Conservation (phyloP, 2,329 filamentous ascomycete species). For the Apiospora arundinis region DNA sequence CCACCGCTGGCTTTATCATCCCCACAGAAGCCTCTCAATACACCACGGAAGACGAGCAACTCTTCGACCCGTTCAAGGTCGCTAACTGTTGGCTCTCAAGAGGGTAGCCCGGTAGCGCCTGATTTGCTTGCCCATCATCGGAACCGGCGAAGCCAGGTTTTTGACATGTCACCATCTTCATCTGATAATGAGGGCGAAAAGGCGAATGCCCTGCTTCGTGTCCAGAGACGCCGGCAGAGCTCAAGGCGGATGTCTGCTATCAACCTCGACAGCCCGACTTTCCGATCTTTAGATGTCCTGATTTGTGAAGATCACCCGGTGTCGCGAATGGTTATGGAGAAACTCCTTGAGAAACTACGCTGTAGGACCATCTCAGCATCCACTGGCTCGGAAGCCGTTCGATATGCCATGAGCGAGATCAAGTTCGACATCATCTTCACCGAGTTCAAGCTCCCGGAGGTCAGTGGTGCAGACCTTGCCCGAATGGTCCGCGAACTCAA, state of each 20-base stretch:
- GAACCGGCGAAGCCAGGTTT: constrained; percentile 91
- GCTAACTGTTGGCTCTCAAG: constrained; percentile 91
- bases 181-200: constrained; percentile 97
- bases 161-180: constrained; percentile 95
- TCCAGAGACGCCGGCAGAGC: constrained; percentile 93
- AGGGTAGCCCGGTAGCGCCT: constrained; percentile 77
- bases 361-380: constrained; percentile 92
- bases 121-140: constrained; percentile 77
- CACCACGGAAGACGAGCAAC: constrained; percentile 66
- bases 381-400: constrained; percentile 89
- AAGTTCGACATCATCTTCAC: constrained; percentile 99
- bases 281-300: constrained; percentile 89
- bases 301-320: constrained; percentile 99
- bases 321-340: constrained; percentile 98
- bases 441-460: constrained; percentile 93
- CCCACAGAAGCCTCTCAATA: constrained; percentile 67
- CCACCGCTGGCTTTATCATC: constrained; percentile 58
- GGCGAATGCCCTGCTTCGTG: constrained; percentile 86
- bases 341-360: constrained; percentile 90
- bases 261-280: constrained; percentile 82
- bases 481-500: constrained; percentile 98
- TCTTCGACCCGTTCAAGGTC: constrained; percentile 79
- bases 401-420: constrained; percentile 94
- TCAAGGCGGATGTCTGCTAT: constrained; percentile 94
- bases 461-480: constrained; percentile 93